Conservation (phyloP, 2,329 filamentous ascomycete species). For the Cytospora paraplurivora region DNA sequence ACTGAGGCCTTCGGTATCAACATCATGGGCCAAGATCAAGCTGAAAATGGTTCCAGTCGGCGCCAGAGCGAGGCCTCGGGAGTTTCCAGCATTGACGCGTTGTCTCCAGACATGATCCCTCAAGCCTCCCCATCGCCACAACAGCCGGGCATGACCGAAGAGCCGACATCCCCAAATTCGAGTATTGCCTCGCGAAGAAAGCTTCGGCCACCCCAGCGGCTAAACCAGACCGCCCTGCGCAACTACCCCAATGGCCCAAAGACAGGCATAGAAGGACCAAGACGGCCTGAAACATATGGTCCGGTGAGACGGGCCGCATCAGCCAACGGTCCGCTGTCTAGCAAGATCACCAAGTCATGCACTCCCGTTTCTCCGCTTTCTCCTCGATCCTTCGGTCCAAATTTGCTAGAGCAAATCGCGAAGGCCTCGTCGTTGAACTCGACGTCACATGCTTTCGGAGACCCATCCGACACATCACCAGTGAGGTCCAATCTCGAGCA, state of each 20-base stretch:
- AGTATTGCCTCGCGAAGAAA: constrained; percentile 59
- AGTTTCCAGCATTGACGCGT: constrained; percentile 30
- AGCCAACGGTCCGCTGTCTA: constrained; percentile 46
- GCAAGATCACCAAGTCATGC: constrained; percentile 46
- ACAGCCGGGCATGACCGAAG: constrained; percentile 27
- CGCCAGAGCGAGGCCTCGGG: constrained; percentile 26
- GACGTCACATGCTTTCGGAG: constrained; percentile 20
- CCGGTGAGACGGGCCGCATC: constrained; percentile 59
- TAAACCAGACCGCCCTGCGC: constrained; percentile 50
- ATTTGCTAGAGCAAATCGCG: constrained; percentile 31
- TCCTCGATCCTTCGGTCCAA: constrained; percentile 48
- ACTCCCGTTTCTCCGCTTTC: constrained; percentile 43
- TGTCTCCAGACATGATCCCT: constrained; percentile 38
- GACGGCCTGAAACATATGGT: constrained; percentile 47
- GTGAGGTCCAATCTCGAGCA: constrained; percentile 22
- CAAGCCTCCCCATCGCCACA: constrained; percentile 33
- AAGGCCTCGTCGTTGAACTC: constrained; percentile 16
- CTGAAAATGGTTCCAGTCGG: constrained; percentile 25
- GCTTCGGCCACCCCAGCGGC: constrained; percentile 50
- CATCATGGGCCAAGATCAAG: constrained; percentile 29
- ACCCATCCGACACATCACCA: constrained; percentile 18
- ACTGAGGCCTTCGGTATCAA: constrained; percentile 25
- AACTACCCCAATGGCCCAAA: constrained; percentile 49
- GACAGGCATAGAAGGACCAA: constrained; percentile 50
- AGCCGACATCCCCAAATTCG: constrained; percentile 45